A percentile compares a stretch with the other conserved stretches of the same genome.
These are phyloP conservation scores for Brassica incana DNA, from an alignment of 345 rosid genomes.

Conservation along the genomic window DNA sequence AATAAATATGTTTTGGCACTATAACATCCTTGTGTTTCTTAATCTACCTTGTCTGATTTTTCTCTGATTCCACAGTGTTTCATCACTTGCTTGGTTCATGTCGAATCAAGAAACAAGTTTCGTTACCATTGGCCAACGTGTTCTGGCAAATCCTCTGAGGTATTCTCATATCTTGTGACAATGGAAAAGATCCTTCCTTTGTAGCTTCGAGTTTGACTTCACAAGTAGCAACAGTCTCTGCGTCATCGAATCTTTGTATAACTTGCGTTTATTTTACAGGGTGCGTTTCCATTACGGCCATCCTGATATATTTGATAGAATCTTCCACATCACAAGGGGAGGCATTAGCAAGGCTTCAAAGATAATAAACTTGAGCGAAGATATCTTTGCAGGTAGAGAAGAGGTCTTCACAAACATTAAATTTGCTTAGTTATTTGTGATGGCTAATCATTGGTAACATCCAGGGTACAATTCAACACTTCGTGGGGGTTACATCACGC, in stretches of 20 bases:
- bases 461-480: slow-evolving; percentile 91
- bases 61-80: slow-evolving; percentile 65
- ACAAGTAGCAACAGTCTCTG: slow-evolving; percentile 1
- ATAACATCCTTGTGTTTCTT: neutral
- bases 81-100: slow-evolving; percentile 99
- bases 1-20: slow-evolving; percentile 17
- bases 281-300: slow-evolving; percentile 99
- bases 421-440: slow-evolving; percentile 1
- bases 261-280: slow-evolving; percentile 48
- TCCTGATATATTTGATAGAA: slow-evolving; percentile 95
- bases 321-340: slow-evolving; percentile 96
- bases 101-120: slow-evolving; percentile 98
- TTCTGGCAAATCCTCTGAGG: slow-evolving; percentile 96
- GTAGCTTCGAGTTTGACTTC: slow-evolving; percentile 9
- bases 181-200: neutral
- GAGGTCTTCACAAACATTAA: neutral
- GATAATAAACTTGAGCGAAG: slow-evolving; percentile 88
- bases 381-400: slow-evolving; percentile 81
- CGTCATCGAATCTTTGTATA: neutral
- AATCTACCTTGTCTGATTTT: slow-evolving; percentile 9
- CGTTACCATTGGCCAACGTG: slow-evolving; percentile 91
- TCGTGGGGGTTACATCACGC: slow-evolving; percentile 85
- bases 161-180: slow-evolving; percentile 34
- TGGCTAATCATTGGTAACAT: slow-evolving; percentile 38
- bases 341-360: slow-evolving; percentile 98